Evolutionary conservation across 2,329 filamentous ascomycete species (phyloP), one percentile per base, ranked within the genome.

Genomic region (Chrysoporthe cubensis): DNA sequence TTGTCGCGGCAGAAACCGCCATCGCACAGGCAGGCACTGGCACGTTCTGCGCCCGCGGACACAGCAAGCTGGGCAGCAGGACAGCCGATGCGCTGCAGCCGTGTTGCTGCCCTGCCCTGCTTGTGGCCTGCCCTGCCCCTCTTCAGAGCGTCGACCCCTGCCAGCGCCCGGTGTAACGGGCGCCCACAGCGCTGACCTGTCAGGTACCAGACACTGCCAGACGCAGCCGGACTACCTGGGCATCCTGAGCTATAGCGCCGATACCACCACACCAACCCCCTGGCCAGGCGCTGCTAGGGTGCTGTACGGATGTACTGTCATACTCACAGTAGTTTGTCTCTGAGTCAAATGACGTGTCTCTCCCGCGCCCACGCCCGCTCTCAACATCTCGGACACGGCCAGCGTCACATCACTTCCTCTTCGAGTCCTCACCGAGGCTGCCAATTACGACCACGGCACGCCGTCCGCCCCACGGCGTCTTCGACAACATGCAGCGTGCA

Each of bases 401-500:
- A 40, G 42, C 16, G 46, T 52, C 61, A 52, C 50, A 14, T 52
- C 42, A 42, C 48, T 26, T 26, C 37, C n/a, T n/a, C 61, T 54
- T 54, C 61, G 46, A 56, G 48, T 43, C 46, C 48, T 6, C 14
- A 18, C 6, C 13, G 34, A 43, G 46, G 34, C 61, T 54, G 48
- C 61, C 61, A 43, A 63, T 56, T 48, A 63, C 60, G 16, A 6
- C 61, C n/a, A 26, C 34, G 34, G 54, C 2, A 26, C 58, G 18
- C 6, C 44, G 11, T 5, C 21, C 21, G 13, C 9, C 11, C 18
- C 9, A 37, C 21, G 7, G 6, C 37, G 32, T 46, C 32, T 46
- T 52, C 44, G 46, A 46, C 13, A 63, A 57, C 18, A 43, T n/a
- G 34, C 48, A 63, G 61, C n/a, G 48, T 63, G 37, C 61, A 56